phyloP scores from a whole-genome alignment of 352 stramenopile species.

The Phytopythium sindhum region DNA sequence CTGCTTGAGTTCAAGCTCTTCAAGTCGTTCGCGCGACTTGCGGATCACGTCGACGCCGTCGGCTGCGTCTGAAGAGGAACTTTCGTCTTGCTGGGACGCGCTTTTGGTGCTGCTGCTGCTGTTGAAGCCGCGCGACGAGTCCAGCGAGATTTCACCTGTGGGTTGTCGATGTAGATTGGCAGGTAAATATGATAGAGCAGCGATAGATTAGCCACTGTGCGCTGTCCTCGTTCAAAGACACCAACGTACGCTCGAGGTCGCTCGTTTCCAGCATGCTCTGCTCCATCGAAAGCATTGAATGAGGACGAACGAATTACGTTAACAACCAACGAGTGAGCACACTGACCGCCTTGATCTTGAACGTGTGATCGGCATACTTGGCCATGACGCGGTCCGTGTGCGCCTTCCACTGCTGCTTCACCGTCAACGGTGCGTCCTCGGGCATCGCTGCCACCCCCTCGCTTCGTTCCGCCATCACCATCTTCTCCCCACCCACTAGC shows the following conservation, averaged over 20 bases:
- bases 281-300: neutral
- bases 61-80: slow-evolving; percentile 12
- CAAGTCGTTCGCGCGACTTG: slow-evolving; percentile 66
- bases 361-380: slow-evolving; percentile 61
- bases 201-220: neutral
- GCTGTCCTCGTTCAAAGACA: neutral
- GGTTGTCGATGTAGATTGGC: neutral
- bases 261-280: slow-evolving; percentile 73
- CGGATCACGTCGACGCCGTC: slow-evolving; percentile 45
- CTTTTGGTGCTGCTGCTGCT: slow-evolving; percentile 9
- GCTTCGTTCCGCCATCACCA: neutral
- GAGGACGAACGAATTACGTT: neutral
- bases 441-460: neutral
- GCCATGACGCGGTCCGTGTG: slow-evolving; percentile 67
- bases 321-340: neutral
- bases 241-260: slow-evolving; percentile 49
- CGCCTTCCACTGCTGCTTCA: slow-evolving; percentile 60
- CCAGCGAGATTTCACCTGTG: neutral
- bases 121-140: neutral
- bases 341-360: slow-evolving; percentile 71
- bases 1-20: slow-evolving; percentile 48
- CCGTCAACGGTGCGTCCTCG: slow-evolving; percentile 19
- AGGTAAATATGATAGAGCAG: neutral
- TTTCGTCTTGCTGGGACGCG: slow-evolving; percentile 23
- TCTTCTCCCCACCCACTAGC: neutral